Base-by-base conservation (phyloP, 805 yeast species). In the Candida maris region DNA sequence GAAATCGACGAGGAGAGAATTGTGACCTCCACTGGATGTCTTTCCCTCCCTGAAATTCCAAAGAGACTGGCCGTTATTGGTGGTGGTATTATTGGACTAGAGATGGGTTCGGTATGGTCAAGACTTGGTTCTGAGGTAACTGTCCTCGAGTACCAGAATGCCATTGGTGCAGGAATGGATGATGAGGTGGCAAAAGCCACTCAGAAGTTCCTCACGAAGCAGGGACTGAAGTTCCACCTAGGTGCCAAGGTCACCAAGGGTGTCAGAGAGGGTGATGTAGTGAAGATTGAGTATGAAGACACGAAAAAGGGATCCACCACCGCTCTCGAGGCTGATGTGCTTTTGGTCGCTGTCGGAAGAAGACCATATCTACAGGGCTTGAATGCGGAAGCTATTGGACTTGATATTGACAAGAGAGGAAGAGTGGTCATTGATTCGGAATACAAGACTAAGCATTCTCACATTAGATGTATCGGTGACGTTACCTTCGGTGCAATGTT, bases 101-200 rank as follows among this genome's bases (percentile, higher is more conserved):
- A 93, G 73, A 93, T 93, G 96, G 98, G 96, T 46, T 89, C 97
- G 18, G 99, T 93, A 32, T 93, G 94, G 82, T 70, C 89, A 41
- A 80, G 98, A 68, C 71, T 93, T 56, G 99, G 99, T 30, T 71
- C 96, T 28, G 88, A 93, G 70, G 98, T 93, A 47, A 91, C 97
- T 29, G 83, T 93, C 38, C 69, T 93, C 43, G 99, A 93, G 75
- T 93, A 77, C 79, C 86, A 81, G 65, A 72, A 73, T 54, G 75
- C 93, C 46, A 83, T 93, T 59, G 98, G 98, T 72, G 97, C 97
- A 42, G 94, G 96, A 52, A 93, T 93, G 97, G 99, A 93, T 64
- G 82, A 72, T 35, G 99, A 93, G 73, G 88, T 93, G 43, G 81
- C 97, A 48, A 88, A 87, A 68, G 64, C 82, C 40, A 78, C 94